Evolutionary conservation across 1,139 yeast species (phyloP).

Genomic region (Nakaseomyces delphensis): DNA sequence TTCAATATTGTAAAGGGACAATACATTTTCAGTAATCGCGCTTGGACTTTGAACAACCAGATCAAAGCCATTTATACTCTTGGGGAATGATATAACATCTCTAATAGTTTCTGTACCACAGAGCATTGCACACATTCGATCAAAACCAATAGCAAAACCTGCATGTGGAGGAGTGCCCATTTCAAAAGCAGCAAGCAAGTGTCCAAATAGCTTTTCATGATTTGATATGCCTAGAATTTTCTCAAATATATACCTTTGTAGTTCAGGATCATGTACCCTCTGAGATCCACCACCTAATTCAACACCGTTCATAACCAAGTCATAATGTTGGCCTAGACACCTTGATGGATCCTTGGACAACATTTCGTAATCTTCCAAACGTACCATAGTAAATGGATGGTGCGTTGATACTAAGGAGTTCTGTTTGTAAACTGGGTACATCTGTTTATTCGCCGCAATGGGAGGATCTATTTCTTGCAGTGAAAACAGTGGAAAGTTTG

Average conservation of each 20-base stretch:
- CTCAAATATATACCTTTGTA: constrained; percentile 64
- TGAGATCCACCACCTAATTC: constrained; percentile 97
- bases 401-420: constrained; percentile 61
- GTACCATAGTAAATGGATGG: constrained; percentile 95
- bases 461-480: constrained; percentile 44
- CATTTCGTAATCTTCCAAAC: constrained; percentile 52
- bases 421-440: constrained; percentile 55
- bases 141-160: constrained; percentile 92
- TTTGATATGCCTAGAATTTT: constrained; percentile 47
- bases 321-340: constrained; percentile 91
- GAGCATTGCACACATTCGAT: constrained; percentile 85
- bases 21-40: constrained; percentile 40
- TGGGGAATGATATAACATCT: constrained; percentile 95
- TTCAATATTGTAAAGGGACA: constrained; percentile 43
- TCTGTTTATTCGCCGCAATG: constrained; percentile 18
- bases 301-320: constrained; percentile 85
- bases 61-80: constrained; percentile 81
- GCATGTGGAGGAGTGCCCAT: constrained; percentile 99
- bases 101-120: constrained; percentile 66
- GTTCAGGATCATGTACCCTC: constrained; percentile 77
- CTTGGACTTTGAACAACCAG: constrained; percentile 85
- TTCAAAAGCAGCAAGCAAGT: constrained; percentile 66
- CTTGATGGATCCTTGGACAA: constrained; percentile 49
- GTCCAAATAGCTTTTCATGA: constrained; percentile 69
- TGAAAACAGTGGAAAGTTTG: constrained; percentile 81